Evolutionary conservation across 2,329 filamentous ascomycete genomes (phyloP), one percentile per base, ranked within the genome.

Genomic region (Stachybotrys chlorohalonatus): DNA sequence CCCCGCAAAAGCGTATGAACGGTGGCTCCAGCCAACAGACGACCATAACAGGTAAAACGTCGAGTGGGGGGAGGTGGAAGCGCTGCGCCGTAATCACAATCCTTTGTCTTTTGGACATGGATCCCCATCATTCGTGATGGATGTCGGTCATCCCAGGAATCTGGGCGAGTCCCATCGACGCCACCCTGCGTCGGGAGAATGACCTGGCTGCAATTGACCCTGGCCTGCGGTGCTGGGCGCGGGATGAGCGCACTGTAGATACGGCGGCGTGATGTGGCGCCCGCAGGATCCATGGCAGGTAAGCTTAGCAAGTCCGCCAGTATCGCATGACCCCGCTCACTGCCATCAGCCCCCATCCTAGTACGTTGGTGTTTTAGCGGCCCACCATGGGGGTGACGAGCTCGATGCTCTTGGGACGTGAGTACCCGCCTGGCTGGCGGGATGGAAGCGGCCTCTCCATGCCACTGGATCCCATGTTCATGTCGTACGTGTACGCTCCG

Each of bases 341-440:
- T 24, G 24, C 48, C 31, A 17, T 50, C 24, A 30, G 15, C 6
- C 24, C 48, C 48, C 16, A 15, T 50, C 16, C 31, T 11, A 31
- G 11, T 11, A 31, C 24, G 30, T 11, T 32, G n/a, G 5, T 17
- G 13, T 36, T 54, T 66, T 61, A 83, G 61, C 77, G 75, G 53
- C 78, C 73, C 60, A 80, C 65, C 68, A 83, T 76, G 39, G 83
- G 82, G 52, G 82, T 84, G 49, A 85, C 81, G 24, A 85, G 73
- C 69, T 85, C 82, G 61, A 84, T 82, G 69, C 81, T 84, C 69
- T 79, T 83, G 39, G 81, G 80, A 50, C 82, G 74, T 59, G 79
- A 74, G 67, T 82, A 82, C 46, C 73, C 71, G 45, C 76, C 72
- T 4, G 81, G 79, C 52, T 77, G 75, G 51, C 82, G 75, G 9